These are phyloP conservation scores for Talaromyces thailandensis DNA, from an alignment of 495 filamentous ascomycete species.

Conservation along the genomic window DNA sequence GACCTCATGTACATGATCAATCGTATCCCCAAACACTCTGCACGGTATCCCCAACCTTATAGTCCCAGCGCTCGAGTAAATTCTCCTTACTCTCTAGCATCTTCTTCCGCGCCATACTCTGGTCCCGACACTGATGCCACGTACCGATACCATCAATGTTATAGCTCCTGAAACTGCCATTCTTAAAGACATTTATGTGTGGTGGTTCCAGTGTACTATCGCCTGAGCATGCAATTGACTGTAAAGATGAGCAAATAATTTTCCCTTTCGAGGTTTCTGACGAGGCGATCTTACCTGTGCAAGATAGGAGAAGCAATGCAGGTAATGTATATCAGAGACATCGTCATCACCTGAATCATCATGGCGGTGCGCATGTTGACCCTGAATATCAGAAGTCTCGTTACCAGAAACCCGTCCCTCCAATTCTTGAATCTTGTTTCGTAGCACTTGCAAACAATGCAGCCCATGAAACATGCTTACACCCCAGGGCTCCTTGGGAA, in stretches of 20 bases:
- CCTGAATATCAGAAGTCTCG: background rate
- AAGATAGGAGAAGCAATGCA: conserved; percentile 2
- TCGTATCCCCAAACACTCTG: background rate
- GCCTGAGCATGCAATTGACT: background rate
- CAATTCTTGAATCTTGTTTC: background rate
- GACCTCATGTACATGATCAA: background rate
- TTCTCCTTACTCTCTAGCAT: background rate
- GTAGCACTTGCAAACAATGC: conserved; percentile 1
- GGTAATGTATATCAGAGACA: background rate
- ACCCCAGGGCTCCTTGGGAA: background rate
- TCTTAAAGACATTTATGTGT: background rate
- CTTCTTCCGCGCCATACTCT: background rate
- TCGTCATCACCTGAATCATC: background rate
- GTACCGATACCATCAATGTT: background rate
- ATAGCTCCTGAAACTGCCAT: background rate
- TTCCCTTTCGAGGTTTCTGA: background rate
- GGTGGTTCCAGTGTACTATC: background rate
- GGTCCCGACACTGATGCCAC: background rate
- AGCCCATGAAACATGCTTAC: conserved; percentile 1
- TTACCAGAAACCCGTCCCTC: background rate
- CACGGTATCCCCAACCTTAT: background rate
- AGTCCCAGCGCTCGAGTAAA: background rate
- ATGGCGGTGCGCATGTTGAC: background rate
- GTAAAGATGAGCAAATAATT: background rate
- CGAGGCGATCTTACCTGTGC: background rate